phyloP scores from a whole-genome alignment of 495 filamentous ascomycete genomes.

The Aspergillus egyptiacus region DNA sequence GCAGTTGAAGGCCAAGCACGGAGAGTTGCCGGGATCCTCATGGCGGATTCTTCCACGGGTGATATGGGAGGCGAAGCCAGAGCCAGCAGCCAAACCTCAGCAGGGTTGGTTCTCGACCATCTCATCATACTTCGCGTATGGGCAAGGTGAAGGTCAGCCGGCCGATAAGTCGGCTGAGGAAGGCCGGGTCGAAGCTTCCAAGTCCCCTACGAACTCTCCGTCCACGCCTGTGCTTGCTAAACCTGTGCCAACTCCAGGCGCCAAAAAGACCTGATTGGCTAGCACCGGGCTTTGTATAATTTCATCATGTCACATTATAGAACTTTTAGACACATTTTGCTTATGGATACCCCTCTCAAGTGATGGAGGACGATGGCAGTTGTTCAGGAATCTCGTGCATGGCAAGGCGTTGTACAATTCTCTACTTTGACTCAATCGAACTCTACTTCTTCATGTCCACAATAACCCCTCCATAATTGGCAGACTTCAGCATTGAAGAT shows the following conservation, averaged over 20 bases:
- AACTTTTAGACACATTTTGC: not conserved
- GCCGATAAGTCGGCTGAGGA: slow-evolving; percentile 14
- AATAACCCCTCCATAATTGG: not conserved
- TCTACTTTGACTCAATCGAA: slow-evolving; percentile 14
- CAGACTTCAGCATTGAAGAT: slow-evolving; percentile 1
- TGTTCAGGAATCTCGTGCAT: not conserved
- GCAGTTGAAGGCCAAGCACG: slow-evolving; percentile 44
- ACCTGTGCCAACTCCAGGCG: slow-evolving; percentile 2
- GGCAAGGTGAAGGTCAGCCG: slow-evolving; percentile 17
- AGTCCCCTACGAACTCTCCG: not conserved
- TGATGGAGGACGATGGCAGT: not conserved
- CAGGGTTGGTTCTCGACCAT: slow-evolving; percentile 31
- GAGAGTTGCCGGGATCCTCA: slow-evolving; percentile 22
- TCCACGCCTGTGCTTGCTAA: not conserved
- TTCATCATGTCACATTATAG: no score
- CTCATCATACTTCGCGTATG: slow-evolving; percentile 30
- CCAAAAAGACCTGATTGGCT: no score
- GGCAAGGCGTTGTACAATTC: not conserved
- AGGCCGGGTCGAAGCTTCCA: slow-evolving; percentile 2
- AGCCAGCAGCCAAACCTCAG: slow-evolving; percentile 20
- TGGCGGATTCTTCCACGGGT: slow-evolving; percentile 41
- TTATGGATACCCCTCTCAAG: slow-evolving; percentile 18
- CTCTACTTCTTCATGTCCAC: slow-evolving; percentile 6
- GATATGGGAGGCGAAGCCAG: slow-evolving; percentile 35
- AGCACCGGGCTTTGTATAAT: slow-evolving; percentile 4